phyloP scores from a whole-genome alignment of 371 early-diverging fungal species.

The Mucor piriformis region DNA sequence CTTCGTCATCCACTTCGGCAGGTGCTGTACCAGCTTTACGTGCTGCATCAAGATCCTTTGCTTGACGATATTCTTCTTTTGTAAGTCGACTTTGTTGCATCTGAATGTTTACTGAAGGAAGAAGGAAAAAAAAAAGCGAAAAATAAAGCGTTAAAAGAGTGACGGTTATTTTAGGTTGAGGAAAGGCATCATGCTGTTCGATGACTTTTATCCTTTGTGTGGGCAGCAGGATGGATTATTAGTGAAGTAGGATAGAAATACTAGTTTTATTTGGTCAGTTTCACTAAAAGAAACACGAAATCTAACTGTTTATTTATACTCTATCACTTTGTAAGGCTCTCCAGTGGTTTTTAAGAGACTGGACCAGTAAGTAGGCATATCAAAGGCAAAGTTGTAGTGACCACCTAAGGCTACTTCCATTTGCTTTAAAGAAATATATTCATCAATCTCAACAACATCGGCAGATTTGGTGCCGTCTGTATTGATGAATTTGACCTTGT shows the following conservation, averaged over 20 bases:
- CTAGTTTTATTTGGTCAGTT: too few relatives aligned
- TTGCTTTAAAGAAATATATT: slow-evolving; percentile 52
- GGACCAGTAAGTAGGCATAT: slow-evolving; percentile 59
- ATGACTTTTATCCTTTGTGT: too few relatives aligned
- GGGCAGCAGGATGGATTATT: too few relatives aligned
- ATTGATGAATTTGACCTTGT: slow-evolving; percentile 79
- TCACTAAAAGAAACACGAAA: neutral
- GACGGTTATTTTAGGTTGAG: neutral
- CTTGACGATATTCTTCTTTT: slow-evolving; percentile 84
- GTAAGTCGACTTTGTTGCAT: slow-evolving; percentile 61
- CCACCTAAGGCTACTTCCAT: slow-evolving; percentile 61
- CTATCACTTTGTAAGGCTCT: slow-evolving; percentile 33
- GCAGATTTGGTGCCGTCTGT: slow-evolving; percentile 40
- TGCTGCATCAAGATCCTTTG: slow-evolving; percentile 88
- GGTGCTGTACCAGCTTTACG: slow-evolving; percentile 91
- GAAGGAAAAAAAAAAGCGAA: neutral
- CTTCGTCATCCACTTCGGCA: slow-evolving; percentile 89
- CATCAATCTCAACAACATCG: slow-evolving; percentile 37
- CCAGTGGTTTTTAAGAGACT: slow-evolving; percentile 29
- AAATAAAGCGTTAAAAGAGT: neutral
- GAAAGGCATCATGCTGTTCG: too few relatives aligned
- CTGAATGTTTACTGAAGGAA: neutral
- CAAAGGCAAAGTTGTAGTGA: slow-evolving; percentile 49
- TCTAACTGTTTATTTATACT: slow-evolving; percentile 25
- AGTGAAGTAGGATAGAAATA: too few relatives aligned